These are phyloP conservation scores for Carex littledalei DNA, from an alignment of 176 grass and related monocot species.

Conservation along the genomic window DNA sequence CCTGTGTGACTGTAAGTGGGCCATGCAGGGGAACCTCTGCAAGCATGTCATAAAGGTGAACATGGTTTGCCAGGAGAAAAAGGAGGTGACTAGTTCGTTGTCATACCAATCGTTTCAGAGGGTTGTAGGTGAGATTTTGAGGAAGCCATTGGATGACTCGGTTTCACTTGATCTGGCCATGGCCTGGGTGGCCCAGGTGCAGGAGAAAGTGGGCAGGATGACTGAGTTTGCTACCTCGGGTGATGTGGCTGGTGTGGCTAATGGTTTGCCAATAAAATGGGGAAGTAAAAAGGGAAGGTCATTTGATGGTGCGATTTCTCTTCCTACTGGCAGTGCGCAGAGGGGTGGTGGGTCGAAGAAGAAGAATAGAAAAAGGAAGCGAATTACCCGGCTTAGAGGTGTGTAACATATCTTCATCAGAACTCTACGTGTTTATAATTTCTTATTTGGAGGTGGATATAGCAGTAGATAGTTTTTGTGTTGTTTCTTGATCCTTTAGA, in stretches of 20 bases:
- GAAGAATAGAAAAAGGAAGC: constrained; percentile 59
- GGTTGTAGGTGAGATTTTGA: constrained; percentile 55
- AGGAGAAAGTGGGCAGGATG: constrained; percentile 57
- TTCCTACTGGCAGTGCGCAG: constrained; percentile 29
- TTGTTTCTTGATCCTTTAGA: not conserved
- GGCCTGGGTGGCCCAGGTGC: constrained; percentile 70
- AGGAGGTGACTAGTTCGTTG: constrained; percentile 33
- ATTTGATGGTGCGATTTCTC: constrained; percentile 17
- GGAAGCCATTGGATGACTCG: constrained; percentile 65
- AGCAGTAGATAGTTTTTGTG: not conserved
- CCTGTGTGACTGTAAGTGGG: constrained; percentile 66
- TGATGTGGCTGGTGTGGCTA: constrained; percentile 48
- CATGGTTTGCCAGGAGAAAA: constrained; percentile 37
- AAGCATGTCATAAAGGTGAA: constrained; percentile 89
- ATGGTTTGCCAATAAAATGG: constrained; percentile 70
- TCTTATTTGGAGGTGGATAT: not conserved
- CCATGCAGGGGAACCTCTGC: constrained; percentile 86
- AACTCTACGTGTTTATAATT: not conserved
- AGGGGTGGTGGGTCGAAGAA: constrained; percentile 41
- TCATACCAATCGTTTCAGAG: constrained; percentile 63
- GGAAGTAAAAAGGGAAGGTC: constrained; percentile 54
- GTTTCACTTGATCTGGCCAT: constrained; percentile 71
- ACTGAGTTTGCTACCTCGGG: constrained; percentile 46
- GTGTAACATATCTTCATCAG: constrained; percentile 1
- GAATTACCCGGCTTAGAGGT: constrained; percentile 29